Conservation (phyloP, 352 stramenopile species). For the Pythium pectinolyticum region DNA sequence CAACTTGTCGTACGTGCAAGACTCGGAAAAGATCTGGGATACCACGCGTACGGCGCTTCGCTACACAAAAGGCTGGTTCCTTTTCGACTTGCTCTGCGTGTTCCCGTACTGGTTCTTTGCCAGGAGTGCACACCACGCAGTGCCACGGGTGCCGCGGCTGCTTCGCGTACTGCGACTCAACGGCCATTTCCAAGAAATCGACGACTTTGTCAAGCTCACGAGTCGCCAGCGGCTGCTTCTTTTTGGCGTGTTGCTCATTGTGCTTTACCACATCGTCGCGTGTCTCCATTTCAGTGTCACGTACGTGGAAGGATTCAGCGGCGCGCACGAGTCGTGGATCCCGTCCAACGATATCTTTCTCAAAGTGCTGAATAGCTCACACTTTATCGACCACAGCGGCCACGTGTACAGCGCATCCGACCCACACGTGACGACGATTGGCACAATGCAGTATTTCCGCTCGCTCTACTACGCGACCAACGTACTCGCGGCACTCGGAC, state of each 20-base stretch:
- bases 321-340: constrained; percentile 41
- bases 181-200: constrained; percentile 46
- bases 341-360: constrained; percentile 50
- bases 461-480: constrained; percentile 66
- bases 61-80: constrained; percentile 38
- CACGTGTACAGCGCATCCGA: constrained; percentile 28
- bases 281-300: constrained; percentile 65
- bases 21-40: constrained; percentile 63
- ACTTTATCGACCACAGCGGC: constrained; percentile 32
- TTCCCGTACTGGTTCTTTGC: constrained; percentile 45
- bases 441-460: constrained; percentile 54
- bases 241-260: constrained; percentile 44
- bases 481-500: constrained; percentile 49
- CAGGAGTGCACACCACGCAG: constrained; percentile 13
- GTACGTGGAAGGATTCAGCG: constrained; percentile 62
- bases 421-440: constrained; percentile 28
- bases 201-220: constrained; percentile 44
- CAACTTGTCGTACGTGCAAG: constrained; percentile 50
- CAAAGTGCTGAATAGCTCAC: constrained; percentile 32
- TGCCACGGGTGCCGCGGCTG: constrained; percentile 38
- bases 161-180: constrained; percentile 38
- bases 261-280: constrained; percentile 61
- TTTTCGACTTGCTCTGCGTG: constrained; percentile 44
- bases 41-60: constrained; percentile 32
- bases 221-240: constrained; percentile 53